A percentile compares a stretch with the other conserved stretches of the same genome.
phyloP scores from a whole-genome alignment of 1,139 yeast genomes.

The Suhomyces bolitotheri region DNA sequence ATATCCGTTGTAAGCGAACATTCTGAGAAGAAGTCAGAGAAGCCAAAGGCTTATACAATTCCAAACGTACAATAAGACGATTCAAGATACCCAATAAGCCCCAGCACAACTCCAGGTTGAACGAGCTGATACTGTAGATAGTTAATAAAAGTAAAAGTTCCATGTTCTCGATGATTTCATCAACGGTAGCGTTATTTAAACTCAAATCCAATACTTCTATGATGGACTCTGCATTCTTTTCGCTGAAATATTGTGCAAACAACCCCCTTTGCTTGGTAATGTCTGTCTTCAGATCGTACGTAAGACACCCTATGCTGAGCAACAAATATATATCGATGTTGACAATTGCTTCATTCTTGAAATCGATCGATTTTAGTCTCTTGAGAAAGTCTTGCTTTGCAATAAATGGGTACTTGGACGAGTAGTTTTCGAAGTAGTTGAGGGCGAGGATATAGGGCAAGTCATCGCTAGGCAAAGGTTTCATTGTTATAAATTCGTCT shows the following conservation, averaged over 20 bases:
- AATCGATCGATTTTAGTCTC: conserved; percentile 29
- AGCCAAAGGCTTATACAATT: conserved; percentile 19
- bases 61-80: conserved; percentile 30
- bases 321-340: conserved; percentile 40
- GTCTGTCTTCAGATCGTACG: conserved; percentile 29
- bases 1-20: conserved; percentile 24
- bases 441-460: conserved; percentile 34
- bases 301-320: conserved; percentile 42
- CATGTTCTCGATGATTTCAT: conserved; percentile 25
- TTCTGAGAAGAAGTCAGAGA: neutral
- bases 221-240: conserved; percentile 33
- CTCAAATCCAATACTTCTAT: conserved; percentile 37
- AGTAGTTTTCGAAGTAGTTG: conserved; percentile 42
- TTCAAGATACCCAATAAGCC: conserved; percentile 36
- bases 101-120: conserved; percentile 36
- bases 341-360: conserved; percentile 38
- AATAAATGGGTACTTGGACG: conserved; percentile 40
- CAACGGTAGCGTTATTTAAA: conserved; percentile 21
- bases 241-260: conserved; percentile 34
- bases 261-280: conserved; percentile 16
- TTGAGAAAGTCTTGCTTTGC: conserved; percentile 22
- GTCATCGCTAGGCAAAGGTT: conserved; percentile 28
- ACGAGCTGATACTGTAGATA: conserved; percentile 32
- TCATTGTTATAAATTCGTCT: conserved; percentile 43
- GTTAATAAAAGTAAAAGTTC: conserved; percentile 33